phyloP scores from a whole-genome alignment of 345 rosid genomes.

The Salix arbutifolia region DNA sequence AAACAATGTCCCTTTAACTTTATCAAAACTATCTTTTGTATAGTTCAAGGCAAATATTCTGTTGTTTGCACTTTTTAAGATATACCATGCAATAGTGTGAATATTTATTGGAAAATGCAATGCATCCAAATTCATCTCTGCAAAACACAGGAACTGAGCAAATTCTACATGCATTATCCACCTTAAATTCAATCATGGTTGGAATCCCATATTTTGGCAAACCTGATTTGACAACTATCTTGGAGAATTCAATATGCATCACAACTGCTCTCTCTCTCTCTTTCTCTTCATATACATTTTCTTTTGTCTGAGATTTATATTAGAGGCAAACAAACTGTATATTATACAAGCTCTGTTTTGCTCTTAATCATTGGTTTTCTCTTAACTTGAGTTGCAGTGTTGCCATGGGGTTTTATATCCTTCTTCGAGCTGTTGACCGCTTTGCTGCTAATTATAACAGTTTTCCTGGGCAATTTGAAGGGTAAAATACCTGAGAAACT shows the following conservation, averaged over 20 bases:
- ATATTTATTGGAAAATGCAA: too few species aligned
- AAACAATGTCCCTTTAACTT: neutral
- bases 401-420: conserved; percentile 76
- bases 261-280: neutral
- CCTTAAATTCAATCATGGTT: neutral
- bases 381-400: conserved; percentile 39
- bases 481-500: conserved; percentile 42
- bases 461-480: conserved; percentile 92
- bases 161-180: neutral
- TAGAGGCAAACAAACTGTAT: neutral
- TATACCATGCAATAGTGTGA: neutral
- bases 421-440: conserved; percentile 84
- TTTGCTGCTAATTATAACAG: conserved; percentile 83
- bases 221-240: neutral
- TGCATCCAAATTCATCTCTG: neutral
- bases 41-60: neutral
- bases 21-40: neutral
- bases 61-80: neutral
- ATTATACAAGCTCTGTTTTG: conserved; percentile 9
- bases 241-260: neutral
- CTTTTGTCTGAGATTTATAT: neutral
- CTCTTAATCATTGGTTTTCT: neutral
- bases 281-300: too few species aligned
- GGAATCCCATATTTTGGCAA: neutral
- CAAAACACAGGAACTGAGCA: neutral